A percentile compares a stretch with the other conserved stretches of the same genome.
phyloP scores from a whole-genome alignment of 2,329 filamentous ascomycete genomes.

The Tolypocladium tundrense region DNA sequence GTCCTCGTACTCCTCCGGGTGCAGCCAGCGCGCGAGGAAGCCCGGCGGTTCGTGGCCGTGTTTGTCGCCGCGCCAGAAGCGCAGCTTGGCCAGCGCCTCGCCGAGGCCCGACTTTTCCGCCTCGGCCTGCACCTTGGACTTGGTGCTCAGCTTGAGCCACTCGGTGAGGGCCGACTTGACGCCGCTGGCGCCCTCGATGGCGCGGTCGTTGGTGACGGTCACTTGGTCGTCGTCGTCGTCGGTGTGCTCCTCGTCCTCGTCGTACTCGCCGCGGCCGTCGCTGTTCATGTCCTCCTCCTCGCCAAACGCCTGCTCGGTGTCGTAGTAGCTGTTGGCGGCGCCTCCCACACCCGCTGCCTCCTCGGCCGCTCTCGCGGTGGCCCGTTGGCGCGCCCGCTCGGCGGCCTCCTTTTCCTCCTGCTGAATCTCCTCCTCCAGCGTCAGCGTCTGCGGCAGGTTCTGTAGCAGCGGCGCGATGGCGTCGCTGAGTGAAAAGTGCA shows the following conservation, averaged over 20 bases:
- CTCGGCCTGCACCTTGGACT: slow-evolving; percentile 18
- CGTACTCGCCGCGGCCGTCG: slow-evolving; percentile 19
- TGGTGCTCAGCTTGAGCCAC: slow-evolving; percentile 26
- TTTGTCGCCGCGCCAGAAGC: slow-evolving; percentile 14
- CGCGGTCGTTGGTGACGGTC: slow-evolving; percentile 16
- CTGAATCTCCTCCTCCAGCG: slow-evolving; percentile 41
- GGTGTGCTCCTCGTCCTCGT: slow-evolving; percentile 15
- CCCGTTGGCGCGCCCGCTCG: slow-evolving; percentile 10
- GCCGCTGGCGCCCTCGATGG: slow-evolving; percentile 26
- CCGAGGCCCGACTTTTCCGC: slow-evolving; percentile 16
- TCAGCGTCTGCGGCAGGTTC: slow-evolving; percentile 66
- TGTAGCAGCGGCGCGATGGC: slow-evolving; percentile 67
- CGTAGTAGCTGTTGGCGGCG: slow-evolving; percentile 24
- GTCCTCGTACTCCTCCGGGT: slow-evolving; percentile 66
- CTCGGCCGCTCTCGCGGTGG: slow-evolving; percentile 11
- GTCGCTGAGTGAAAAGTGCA: slow-evolving; percentile 63
- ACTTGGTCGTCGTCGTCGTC: slow-evolving; percentile 12
- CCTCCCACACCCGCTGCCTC: slow-evolving; percentile 8
- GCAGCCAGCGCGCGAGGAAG: slow-evolving; percentile 58
- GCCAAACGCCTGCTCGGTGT: slow-evolving; percentile 22
- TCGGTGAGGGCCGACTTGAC: slow-evolving; percentile 20
- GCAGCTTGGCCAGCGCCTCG: slow-evolving; percentile 14
- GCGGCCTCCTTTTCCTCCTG: slow-evolving; percentile 37
- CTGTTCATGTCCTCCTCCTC: slow-evolving; percentile 16
- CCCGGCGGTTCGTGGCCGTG: slow-evolving; percentile 27